Evolutionary conservation across 306 rosid species (phyloP), one percentile per base, ranked within the genome.

Genomic region (Quillaja saponaria): DNA sequence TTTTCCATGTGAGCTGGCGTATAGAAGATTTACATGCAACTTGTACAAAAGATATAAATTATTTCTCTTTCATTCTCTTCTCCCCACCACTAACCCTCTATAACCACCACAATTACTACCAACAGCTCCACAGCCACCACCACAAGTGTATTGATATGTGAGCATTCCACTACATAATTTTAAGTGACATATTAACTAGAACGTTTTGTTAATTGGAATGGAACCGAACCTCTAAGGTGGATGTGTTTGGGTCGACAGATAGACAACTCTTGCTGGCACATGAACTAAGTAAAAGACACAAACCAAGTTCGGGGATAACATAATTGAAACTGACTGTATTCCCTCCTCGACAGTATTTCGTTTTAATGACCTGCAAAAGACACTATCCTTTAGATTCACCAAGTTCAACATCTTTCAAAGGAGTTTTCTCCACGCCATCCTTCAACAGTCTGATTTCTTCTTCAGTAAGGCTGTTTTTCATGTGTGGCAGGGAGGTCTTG

Each of bases 371-470:
- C n/a, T n/a, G n/a, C n/a, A n/a, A n/a, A n/a, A n/a, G n/a, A n/a
- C n/a, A 34, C 80, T 81, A 88, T 18, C 63, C 77, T 81, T 77
- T 76, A 49, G 83, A 45, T 44, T 80, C 86, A 58, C 76, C 86
- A 64, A 77, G 79, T 80, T 85, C 94, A 67, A 85, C 81, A 76
- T 85, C 88, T 76, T 81, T 88, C 11, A 54, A 52, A 42, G 82
- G 54, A 25, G 18, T 21, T 4, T 39, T 69, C 40, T 82, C 89
- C 47, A 71, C 18, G 66, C 81, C 92, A 1, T 71, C 96, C 72
- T 81, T 83, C 73, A 88, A 69, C 48, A 90, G 83, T 63, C 79
- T 77, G 59, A 87, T 82, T 64, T 90, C 97, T 80, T 90, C 97
- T 64, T 87, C 95, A 0, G 95, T 87, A 51, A 90, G 66, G 85